Evolutionary conservation across 805 yeast genomes (phyloP), one percentile per base, ranked within the genome.

Genomic region (Kockiozyma suomiensis): DNA sequence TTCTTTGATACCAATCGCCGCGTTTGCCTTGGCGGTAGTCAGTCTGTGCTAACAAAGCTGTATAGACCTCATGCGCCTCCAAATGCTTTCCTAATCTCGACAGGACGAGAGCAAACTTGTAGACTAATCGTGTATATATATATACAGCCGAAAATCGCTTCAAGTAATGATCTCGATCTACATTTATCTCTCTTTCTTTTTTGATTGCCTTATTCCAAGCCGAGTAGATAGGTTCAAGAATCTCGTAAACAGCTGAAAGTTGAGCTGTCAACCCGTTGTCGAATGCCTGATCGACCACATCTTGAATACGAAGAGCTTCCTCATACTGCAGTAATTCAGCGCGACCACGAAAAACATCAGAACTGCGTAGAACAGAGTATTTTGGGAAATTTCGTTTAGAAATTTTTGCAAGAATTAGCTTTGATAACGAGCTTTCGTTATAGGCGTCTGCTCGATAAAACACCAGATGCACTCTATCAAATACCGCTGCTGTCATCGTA

Each of bases 1-100:
- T 65, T 21, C 57, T 33, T 33, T 64, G 62, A 28, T 58, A 65
- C 68, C 68, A 65, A 21, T 56, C 61, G 2, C 68, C 68, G n/a
- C 68, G 49, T 35, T 59, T 65, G 26, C 67, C 68, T 15, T 50
- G 58, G 12, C 59, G 43, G 35, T 61, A 65, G 1, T 50, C 21
- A 5, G 47, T 35, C 19, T 65, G 68, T 5, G 38, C 46, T 10
- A 65, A 50, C 10, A 65, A 58, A 7, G 35, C 50, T 5, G 56
- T 38, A 13, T 65, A 58, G 4, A 65, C 55, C 8, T 19, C 49
- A 33, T 57, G 56, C 6, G 64, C 58, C 17, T 54, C 63, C 12
- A 35, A 28, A 40, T 60, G 50, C 2, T 42, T 26, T 8, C 54
- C 58, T 1, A 58, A 52, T 23, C 63, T 25, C 26, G 49, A 48